Evolutionary conservation across 108 stramenopile genomes (phyloP).

Genomic region (Heterococcus sp.): DNA sequence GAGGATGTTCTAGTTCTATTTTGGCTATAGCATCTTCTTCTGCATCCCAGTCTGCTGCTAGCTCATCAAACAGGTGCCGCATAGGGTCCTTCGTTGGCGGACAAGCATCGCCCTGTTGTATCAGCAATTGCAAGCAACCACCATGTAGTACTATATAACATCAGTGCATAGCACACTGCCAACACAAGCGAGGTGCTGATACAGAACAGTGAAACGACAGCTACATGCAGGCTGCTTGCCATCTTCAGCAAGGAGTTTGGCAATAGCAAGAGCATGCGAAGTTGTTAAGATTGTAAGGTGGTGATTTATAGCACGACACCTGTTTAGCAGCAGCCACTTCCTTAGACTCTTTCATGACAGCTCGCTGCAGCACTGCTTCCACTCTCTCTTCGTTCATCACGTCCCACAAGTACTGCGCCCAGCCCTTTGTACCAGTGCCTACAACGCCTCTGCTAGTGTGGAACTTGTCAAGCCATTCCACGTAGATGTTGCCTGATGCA

Average conservation of each 20-base stretch:
- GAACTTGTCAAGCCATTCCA: not conserved
- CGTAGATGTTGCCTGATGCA: not conserved
- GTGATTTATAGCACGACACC: no score
- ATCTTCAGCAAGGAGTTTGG: no score
- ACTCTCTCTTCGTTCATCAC: not conserved
- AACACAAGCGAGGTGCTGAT: no score
- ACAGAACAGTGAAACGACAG: no score
- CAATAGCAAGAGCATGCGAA: no score
- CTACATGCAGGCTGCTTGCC: no score
- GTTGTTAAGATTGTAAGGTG: no score
- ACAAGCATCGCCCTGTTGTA: no score
- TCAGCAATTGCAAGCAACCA: no score
- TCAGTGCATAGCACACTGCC: no score
- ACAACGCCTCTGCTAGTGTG: not conserved
- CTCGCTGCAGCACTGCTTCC: not conserved
- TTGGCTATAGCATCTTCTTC: not conserved
- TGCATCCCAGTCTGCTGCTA: not conserved
- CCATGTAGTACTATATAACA: no score
- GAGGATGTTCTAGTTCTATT: not conserved
- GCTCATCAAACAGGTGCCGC: not conserved
- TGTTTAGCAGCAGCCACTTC: not conserved
- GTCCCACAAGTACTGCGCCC: not conserved
- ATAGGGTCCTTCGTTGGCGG: not conserved
- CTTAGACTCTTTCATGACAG: not conserved
- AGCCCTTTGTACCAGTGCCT: not conserved